Percentiles rank a stretch among this genome's conserved stretches.
Conservation (phyloP, 1,139 yeast species). For the Nakaseomyces nivariensis region DNA sequence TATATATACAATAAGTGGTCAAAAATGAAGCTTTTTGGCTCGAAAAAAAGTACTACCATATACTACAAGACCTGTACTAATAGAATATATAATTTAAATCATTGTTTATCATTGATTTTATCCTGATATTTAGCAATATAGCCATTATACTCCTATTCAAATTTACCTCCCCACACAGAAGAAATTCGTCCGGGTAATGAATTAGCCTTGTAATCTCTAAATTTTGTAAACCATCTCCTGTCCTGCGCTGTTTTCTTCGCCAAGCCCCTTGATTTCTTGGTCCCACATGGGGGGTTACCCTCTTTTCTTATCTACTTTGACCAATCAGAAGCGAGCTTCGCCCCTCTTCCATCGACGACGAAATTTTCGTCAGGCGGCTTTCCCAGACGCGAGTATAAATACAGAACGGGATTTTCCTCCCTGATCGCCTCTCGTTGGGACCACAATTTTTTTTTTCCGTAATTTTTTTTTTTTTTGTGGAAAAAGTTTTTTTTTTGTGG, state of each 20-base stretch:
- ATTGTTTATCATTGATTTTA: not conserved
- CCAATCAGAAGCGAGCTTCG: constrained; percentile 8
- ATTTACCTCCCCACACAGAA: not conserved
- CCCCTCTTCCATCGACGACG: not conserved
- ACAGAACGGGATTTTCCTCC: constrained; percentile 4
- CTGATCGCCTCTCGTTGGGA: constrained; percentile 1
- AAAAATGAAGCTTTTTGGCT: not conserved
- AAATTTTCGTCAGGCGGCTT: not conserved
- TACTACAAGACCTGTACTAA: constrained; percentile 1
- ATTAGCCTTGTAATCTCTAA: no score
- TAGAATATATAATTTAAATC: not conserved
- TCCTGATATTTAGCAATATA: no score
- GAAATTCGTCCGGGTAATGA: not conserved
- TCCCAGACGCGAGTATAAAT: constrained; percentile 3
- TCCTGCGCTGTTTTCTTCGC: not conserved
- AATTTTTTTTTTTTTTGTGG: not conserved
- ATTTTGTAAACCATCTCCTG: no score
- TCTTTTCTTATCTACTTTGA: not conserved
- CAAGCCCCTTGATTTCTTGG: not conserved
- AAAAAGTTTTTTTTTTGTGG: not conserved
- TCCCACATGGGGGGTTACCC: not conserved
- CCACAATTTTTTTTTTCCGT: constrained; percentile 1
- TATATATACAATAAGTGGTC: not conserved
- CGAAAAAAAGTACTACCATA: not conserved
- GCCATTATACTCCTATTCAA: no score